These are phyloP conservation scores for Carallia pectinifolia DNA, from an alignment of 345 rosid genomes.

Conservation along the genomic window DNA sequence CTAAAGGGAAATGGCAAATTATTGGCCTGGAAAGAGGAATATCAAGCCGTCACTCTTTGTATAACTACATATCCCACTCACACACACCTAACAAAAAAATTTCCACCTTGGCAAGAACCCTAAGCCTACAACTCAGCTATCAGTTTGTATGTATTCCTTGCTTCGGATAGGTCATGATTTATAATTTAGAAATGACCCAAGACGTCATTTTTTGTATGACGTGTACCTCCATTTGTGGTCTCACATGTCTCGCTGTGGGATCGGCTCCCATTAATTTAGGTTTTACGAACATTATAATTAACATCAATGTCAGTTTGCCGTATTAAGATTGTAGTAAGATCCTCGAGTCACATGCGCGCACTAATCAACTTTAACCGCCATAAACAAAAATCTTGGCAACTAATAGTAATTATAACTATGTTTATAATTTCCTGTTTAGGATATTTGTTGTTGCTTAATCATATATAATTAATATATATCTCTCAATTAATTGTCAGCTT, in stretches of 20 bases:
- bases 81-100: slow-evolving; percentile 21
- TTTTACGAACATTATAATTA: not conserved
- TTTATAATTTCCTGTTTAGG: too few relatives aligned
- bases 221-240: slow-evolving; percentile 26
- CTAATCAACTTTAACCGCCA: not conserved
- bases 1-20: slow-evolving; percentile 14
- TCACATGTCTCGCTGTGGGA: slow-evolving; percentile 17
- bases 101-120: slow-evolving; percentile 35
- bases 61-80: slow-evolving; percentile 22
- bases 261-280: slow-evolving; percentile 30
- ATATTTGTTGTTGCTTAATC: too few relatives aligned
- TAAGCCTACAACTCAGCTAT: slow-evolving; percentile 26
- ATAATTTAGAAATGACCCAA: slow-evolving; percentile 7
- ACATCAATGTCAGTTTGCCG: not conserved
- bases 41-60: slow-evolving; percentile 61
- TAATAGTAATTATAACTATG: too few relatives aligned
- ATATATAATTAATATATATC: too few relatives aligned
- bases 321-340: not conserved
- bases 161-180: slow-evolving; percentile 16
- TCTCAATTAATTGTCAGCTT: too few relatives aligned
- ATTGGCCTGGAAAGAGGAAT: slow-evolving; percentile 41
- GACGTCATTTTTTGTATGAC: slow-evolving; percentile 26
- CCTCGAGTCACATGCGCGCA: not conserved
- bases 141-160: slow-evolving; percentile 26
- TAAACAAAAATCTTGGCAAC: not conserved